These are phyloP conservation scores for Tylopilus sp. DNA, from an alignment of 768 basidiomycete species.

Conservation along the genomic window DNA sequence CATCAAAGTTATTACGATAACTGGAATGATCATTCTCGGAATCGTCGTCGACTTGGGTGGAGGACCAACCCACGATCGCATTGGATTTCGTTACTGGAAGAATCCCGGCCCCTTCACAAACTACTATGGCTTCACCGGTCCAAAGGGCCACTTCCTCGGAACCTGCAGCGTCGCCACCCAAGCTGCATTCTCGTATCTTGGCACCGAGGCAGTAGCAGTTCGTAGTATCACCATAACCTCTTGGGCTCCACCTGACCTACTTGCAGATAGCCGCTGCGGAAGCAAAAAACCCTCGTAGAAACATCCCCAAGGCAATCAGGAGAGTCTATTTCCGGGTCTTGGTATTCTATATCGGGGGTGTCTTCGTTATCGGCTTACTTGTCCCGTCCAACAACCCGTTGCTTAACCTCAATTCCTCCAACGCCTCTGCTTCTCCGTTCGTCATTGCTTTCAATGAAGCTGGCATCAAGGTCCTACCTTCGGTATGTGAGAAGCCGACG, in stretches of 20 bases:
- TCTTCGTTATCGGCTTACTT: conserved; percentile 46
- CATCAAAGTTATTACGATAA: conserved; percentile 50
- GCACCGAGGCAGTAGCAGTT: conserved; percentile 51
- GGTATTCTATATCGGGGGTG: conserved; percentile 37
- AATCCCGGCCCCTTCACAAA: conserved; percentile 58
- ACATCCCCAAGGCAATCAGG: conserved; percentile 38
- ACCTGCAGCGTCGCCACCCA: conserved; percentile 53
- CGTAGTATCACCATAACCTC: conserved; percentile 2
- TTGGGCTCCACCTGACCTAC: neutral
- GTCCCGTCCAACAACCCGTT: conserved; percentile 44
- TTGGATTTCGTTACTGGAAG: conserved; percentile 46
- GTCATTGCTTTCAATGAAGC: conserved; percentile 55
- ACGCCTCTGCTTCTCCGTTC: conserved; percentile 50
- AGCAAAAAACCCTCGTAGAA: conserved; percentile 47
- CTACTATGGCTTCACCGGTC: conserved; percentile 36
- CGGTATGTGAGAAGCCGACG: conserved; percentile 25
- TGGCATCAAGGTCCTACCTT: conserved; percentile 57
- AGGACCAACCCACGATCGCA: conserved; percentile 49
- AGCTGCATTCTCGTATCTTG: conserved; percentile 59
- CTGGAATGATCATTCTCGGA: conserved; percentile 44
- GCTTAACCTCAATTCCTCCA: conserved; percentile 35
- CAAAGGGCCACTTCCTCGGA: conserved; percentile 48
- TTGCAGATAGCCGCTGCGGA: conserved; percentile 43
- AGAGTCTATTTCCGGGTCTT: conserved; percentile 46
- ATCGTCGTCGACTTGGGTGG: conserved; percentile 52